phyloP scores from a whole-genome alignment of 2,329 filamentous ascomycete species.

The Bipolaris victoriae region DNA sequence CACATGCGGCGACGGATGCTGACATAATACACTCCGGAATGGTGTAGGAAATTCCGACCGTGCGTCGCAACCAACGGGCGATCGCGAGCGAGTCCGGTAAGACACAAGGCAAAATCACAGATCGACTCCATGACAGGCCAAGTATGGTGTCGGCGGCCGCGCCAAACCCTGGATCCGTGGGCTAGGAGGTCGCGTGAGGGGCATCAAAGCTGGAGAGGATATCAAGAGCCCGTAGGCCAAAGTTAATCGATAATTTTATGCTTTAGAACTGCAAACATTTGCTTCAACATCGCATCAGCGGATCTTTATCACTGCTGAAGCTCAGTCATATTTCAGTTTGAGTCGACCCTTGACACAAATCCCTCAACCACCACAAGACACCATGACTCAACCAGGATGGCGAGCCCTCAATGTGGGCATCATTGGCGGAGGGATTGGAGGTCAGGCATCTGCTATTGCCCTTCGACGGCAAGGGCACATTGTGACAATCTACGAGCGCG shows the following conservation, averaged over 20 bases:
- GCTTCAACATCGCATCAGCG: background rate
- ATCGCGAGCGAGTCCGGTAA: background rate
- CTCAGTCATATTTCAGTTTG: background rate
- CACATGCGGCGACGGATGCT: background rate
- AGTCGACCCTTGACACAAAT: background rate
- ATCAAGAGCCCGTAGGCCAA: background rate
- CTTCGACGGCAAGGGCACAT: slow-evolving; percentile 61
- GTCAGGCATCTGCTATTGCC: slow-evolving; percentile 58
- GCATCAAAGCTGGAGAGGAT: background rate
- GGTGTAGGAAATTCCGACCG: background rate
- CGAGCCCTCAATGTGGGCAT: slow-evolving; percentile 48
- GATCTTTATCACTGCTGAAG: background rate
- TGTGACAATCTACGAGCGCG: slow-evolving; percentile 69
- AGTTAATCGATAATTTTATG: background rate
- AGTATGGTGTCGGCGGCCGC: background rate
- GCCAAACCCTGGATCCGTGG: background rate
- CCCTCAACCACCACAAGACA: background rate
- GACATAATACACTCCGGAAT: background rate
- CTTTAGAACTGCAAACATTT: background rate
- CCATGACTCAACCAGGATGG: slow-evolving; percentile 19
- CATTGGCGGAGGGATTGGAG: slow-evolving; percentile 62
- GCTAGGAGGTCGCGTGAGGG: background rate
- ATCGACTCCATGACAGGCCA: background rate
- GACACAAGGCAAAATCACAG: background rate
- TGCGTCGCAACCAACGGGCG: background rate